Conservation (phyloP, 257 asterid genomes). For the Scutellaria galericulata region DNA sequence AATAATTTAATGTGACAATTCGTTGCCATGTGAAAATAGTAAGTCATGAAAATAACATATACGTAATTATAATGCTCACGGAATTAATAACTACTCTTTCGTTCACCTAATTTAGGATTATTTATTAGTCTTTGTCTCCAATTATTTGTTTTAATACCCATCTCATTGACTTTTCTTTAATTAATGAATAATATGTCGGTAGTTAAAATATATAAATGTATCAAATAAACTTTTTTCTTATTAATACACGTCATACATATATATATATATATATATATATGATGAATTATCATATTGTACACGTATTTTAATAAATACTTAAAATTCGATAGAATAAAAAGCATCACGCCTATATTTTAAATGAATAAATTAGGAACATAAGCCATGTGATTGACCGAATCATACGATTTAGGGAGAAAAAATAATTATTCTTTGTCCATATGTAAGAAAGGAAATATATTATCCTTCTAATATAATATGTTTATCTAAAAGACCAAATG, state of each 20-base stretch:
- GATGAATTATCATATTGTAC: neutral
- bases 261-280: neutral
- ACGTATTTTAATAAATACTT: neutral
- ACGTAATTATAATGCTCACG: constrained; percentile 33
- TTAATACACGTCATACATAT: too few relatives aligned
- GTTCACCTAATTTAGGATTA: constrained; percentile 27
- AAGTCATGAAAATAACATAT: constrained; percentile 8
- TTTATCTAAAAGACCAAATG: neutral
- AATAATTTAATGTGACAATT: neutral
- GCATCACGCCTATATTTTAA: neutral
- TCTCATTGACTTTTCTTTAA: constrained; percentile 26
- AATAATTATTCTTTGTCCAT: constrained; percentile 12
- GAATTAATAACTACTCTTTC: constrained; percentile 26
- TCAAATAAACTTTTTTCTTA: neutral
- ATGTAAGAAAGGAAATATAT: constrained; percentile 10
- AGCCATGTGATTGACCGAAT: constrained; percentile 36
- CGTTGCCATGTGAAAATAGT: constrained; percentile 26
- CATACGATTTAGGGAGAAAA: constrained; percentile 13
- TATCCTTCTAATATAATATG: neutral
- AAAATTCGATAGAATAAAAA: neutral
- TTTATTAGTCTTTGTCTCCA: constrained; percentile 12
- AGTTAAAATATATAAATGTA: neutral
- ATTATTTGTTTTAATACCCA: neutral
- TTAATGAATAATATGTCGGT: neutral
- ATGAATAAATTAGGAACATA: constrained; percentile 18